Evolutionary conservation across 2,329 filamentous ascomycete species (phyloP).

Genomic region (Trichoderma harzianum): DNA sequence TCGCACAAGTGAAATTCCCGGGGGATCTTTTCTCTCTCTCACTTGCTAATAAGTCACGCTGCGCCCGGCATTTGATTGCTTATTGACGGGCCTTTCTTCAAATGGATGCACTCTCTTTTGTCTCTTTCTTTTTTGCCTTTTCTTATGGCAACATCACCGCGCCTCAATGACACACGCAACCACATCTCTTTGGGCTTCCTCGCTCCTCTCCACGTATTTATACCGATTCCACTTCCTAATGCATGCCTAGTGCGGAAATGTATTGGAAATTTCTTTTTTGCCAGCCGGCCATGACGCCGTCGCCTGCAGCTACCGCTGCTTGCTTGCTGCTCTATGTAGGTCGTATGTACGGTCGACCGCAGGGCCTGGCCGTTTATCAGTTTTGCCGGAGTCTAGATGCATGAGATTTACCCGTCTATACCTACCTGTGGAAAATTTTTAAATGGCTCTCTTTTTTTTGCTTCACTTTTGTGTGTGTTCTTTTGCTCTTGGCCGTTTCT

Average conservation of each 20-base stretch:
- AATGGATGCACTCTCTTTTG: background rate
- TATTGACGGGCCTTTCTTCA: background rate
- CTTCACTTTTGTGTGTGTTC: background rate
- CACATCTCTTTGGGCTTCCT: background rate
- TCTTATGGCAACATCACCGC: background rate
- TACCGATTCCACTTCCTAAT: constrained; percentile 16
- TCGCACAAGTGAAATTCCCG: background rate
- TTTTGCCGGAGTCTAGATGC: constrained; percentile 6
- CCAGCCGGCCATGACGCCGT: constrained; percentile 4
- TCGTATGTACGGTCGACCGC: background rate
- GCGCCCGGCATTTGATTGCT: background rate
- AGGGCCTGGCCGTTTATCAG: constrained; percentile 2
- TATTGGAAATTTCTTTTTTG: constrained; percentile 16
- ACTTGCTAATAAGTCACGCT: background rate
- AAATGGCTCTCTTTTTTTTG: background rate
- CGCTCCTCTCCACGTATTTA: background rate
- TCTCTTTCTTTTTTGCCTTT: background rate
- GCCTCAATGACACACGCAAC: background rate
- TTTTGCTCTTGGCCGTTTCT: background rate
- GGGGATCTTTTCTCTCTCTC: background rate
- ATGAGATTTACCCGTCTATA: background rate
- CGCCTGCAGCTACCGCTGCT: constrained; percentile 5
- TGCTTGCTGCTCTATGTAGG: background rate
- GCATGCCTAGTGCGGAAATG: constrained; percentile 17
- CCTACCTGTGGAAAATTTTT: background rate